phyloP scores from a whole-genome alignment of 345 rosid species.

The Bretschneidera sinensis region DNA sequence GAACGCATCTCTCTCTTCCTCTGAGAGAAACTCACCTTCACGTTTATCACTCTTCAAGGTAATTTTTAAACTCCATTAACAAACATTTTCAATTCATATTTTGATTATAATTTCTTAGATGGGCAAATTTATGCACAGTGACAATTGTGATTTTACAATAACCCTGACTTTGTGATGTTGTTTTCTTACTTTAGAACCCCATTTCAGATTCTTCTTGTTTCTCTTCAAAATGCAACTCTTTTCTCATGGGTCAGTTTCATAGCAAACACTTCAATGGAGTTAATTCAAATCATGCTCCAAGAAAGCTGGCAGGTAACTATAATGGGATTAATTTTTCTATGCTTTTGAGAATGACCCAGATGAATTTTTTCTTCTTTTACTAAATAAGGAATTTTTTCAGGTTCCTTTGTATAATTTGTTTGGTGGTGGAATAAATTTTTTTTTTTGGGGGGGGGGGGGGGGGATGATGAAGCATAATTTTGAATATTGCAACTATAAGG shows the following conservation, averaged over 20 bases:
- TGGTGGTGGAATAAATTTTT: too few relatives aligned
- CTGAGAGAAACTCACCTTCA: slow-evolving; percentile 22
- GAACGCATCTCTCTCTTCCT: slow-evolving; percentile 27
- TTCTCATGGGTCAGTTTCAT: slow-evolving; percentile 42
- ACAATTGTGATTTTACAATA: neutral
- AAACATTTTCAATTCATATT: neutral
- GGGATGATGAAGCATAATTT: too few relatives aligned
- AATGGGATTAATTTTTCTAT: neutral
- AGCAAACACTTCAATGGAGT: slow-evolving; percentile 17
- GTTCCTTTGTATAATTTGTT: too few relatives aligned
- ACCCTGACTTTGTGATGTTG: neutral
- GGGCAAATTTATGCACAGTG: neutral
- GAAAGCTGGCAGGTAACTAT: slow-evolving; percentile 33
- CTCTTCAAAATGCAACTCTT: slow-evolving; percentile 39
- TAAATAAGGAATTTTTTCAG: too few relatives aligned
- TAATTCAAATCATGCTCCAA: slow-evolving; percentile 21
- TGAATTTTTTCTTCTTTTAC: neutral
- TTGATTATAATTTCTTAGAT: neutral
- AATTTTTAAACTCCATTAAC: slow-evolving; percentile 4
- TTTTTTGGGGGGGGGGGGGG: too few relatives aligned
- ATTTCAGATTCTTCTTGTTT: slow-evolving; percentile 36
- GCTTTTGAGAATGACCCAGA: slow-evolving; percentile 1
- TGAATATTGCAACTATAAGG: too few relatives aligned
- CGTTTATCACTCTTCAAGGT: slow-evolving; percentile 35
- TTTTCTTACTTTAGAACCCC: slow-evolving; percentile 31